Base-by-base conservation (phyloP, 371 early-diverging fungal genomes). In the Batrachochytrium dendrobatidis region DNA sequence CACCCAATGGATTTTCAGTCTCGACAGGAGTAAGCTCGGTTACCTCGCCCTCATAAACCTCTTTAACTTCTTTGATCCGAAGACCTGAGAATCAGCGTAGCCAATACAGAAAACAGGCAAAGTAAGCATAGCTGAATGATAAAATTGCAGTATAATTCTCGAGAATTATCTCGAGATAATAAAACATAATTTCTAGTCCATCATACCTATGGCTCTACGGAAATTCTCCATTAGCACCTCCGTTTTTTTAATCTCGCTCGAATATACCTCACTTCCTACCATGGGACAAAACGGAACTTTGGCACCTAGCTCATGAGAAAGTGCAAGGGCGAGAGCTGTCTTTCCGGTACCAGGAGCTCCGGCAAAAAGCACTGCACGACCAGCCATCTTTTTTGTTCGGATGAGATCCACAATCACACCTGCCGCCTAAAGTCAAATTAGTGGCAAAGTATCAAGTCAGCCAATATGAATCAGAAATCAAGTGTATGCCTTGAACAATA, bases 21-120 rank as follows among this genome's bases (percentile, higher is more conserved):
- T 97, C 97, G 59, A 90, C 94, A 44, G 94, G 94, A 10, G 91
- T 88, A 35, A 98, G 72, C 66, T 99, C 96, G 2, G 94, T 95
- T 45, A 99, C 97, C 75, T 99, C 99, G 58, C 99, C 99, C 76
- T 99, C 99, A 67, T 98, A 96, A 2, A 99, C 96, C 74, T 95
- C 94, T 72, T 95, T 94, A 53, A 90, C 89, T 69, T 99, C 99
- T 76, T 97, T 96, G 71, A 99, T 92, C 30, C 94, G 83, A 51
- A 99, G 75, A 4, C 88, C 84, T 83, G 55, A 24, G 34, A 18
- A n/a, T 15, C 4, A 24, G 0, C 2, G 26, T 3, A 18, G 3
- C n/a, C 45, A 6, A 44, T 50, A 8, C 1, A 35, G 33, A 6
- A 18, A 39, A 51, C 33, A 20, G 30, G 33, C 39, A n/a, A 15